A percentile compares a stretch with the other conserved stretches of the same genome.
Conservation (phyloP, 306 rosid genomes). For the Malus fusca region DNA sequence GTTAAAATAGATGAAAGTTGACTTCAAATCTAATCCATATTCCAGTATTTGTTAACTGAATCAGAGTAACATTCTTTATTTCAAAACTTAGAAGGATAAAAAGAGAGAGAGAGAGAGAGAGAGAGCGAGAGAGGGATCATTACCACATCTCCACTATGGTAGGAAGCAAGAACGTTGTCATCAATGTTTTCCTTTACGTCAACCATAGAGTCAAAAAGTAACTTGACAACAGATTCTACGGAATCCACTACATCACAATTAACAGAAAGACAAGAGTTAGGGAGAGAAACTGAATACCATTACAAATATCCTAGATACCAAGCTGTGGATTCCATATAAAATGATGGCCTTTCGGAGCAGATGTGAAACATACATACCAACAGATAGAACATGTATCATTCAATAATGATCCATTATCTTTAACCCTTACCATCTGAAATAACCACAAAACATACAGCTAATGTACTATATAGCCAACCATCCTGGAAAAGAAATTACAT, state of each 20-base stretch:
- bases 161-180: constrained; percentile 51
- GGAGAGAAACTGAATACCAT: background rate
- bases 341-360: background rate
- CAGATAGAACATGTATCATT: background rate
- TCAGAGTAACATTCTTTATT: background rate
- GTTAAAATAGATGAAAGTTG: background rate
- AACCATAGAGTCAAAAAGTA: constrained; percentile 49
- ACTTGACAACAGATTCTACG: constrained; percentile 47
- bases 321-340: background rate
- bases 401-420: background rate
- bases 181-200: constrained; percentile 72
- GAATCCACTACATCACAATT: constrained; percentile 25
- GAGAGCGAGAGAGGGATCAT: background rate
- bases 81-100: background rate
- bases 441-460: background rate
- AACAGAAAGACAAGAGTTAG: constrained; percentile 10
- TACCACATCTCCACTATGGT: constrained; percentile 38
- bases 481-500: too few species aligned
- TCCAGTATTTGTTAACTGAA: background rate
- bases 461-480: background rate
- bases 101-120: background rate
- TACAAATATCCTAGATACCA: background rate
- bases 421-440: background rate
- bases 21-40: background rate
- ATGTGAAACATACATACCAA: background rate